A percentile compares a stretch with the other conserved stretches of the same genome.
These are phyloP conservation scores for Pythium coloratum DNA, from an alignment of 352 stramenopile genomes.

Conservation along the genomic window DNA sequence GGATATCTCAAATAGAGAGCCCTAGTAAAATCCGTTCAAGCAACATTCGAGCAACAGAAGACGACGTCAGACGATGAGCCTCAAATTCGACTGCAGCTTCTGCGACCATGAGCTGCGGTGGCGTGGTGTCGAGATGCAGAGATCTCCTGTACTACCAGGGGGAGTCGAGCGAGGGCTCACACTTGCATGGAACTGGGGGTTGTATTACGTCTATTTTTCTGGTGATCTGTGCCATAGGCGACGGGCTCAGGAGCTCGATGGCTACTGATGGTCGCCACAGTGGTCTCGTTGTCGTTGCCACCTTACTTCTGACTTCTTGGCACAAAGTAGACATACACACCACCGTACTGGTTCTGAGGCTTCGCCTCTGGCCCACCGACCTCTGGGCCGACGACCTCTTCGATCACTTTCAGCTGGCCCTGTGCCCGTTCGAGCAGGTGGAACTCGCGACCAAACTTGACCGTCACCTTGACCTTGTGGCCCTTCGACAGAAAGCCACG, in stretches of 20 bases:
- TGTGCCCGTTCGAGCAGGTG: slow-evolving; percentile 53
- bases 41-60: slow-evolving; percentile 4
- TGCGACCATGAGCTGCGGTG: neutral
- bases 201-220: slow-evolving; percentile 2
- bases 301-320: slow-evolving; percentile 21
- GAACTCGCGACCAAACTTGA: slow-evolving; percentile 65
- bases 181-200: neutral
- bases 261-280: neutral
- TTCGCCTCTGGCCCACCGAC: slow-evolving; percentile 35
- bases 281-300: neutral
- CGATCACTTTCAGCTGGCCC: slow-evolving; percentile 48
- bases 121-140: neutral
- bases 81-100: neutral
- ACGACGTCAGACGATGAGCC: neutral
- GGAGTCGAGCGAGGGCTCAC: no score
- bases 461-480: slow-evolving; percentile 79
- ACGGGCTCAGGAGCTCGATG: neutral
- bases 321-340: slow-evolving; percentile 55
- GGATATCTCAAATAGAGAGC: neutral
- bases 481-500: slow-evolving; percentile 69
- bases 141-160: no score
- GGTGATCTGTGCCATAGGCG: neutral
- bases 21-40: neutral
- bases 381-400: slow-evolving; percentile 41
- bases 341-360: slow-evolving; percentile 50